Conservation (phyloP, 352 stramenopile genomes). For the Phytophthora pisi region DNA sequence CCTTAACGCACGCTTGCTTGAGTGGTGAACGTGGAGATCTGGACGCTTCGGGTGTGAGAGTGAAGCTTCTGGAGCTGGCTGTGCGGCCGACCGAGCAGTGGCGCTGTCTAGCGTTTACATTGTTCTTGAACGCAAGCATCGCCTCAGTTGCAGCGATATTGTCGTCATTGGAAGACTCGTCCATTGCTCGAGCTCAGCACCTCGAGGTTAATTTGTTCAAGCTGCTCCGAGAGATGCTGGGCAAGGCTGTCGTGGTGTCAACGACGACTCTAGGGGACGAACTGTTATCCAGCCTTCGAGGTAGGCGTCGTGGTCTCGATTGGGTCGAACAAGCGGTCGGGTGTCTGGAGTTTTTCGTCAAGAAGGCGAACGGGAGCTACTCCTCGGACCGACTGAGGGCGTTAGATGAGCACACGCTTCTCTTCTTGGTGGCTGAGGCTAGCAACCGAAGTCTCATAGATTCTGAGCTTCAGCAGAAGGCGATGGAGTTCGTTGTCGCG, state of each 20-base stretch:
- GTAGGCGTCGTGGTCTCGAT: neutral
- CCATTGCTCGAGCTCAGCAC: constrained; percentile 8
- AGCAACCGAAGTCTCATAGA: constrained; percentile 11
- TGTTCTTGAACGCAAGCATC: constrained; percentile 42
- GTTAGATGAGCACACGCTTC: constrained; percentile 37
- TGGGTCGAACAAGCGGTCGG: constrained; percentile 42
- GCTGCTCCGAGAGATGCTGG: constrained; percentile 54
- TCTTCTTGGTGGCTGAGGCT: constrained; percentile 40
- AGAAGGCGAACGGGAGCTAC: constrained; percentile 35
- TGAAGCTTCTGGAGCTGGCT: constrained; percentile 50
- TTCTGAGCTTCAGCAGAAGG: constrained; percentile 23
- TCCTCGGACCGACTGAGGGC: constrained; percentile 33
- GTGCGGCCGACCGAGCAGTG: constrained; percentile 42
- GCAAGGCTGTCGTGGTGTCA: constrained; percentile 47
- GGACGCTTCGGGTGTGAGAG: constrained; percentile 27
- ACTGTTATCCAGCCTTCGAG: neutral
- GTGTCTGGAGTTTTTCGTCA: constrained; percentile 44
- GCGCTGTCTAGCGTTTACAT: constrained; percentile 46
- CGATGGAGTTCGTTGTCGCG: constrained; percentile 32
- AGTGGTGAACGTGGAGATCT: constrained; percentile 18
- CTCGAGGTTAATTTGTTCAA: constrained; percentile 43
- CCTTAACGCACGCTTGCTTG: constrained; percentile 27
- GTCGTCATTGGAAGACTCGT: constrained; percentile 9
- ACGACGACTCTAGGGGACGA: constrained; percentile 18
- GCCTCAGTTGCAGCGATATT: constrained; percentile 25